Conservation (phyloP, 2,329 filamentous ascomycete genomes). For the Thermoascus crustaceus region DNA sequence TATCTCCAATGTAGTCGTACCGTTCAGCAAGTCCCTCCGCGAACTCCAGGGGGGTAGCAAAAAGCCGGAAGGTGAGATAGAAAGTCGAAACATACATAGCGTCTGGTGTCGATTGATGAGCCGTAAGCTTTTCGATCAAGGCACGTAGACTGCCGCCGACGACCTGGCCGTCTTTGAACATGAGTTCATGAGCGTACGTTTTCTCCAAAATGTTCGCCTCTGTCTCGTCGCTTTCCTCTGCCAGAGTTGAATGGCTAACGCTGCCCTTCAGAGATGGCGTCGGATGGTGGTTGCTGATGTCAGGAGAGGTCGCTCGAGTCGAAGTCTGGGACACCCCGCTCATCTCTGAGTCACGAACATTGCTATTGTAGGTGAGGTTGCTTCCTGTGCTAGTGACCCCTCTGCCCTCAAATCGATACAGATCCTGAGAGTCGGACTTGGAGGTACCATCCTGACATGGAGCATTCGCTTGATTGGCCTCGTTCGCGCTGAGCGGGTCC, state of each 20-base stretch:
- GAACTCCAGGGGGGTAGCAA: slow-evolving; percentile 72
- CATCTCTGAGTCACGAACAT: slow-evolving; percentile 65
- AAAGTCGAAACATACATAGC: slow-evolving; percentile 88
- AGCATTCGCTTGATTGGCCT: slow-evolving; percentile 19
- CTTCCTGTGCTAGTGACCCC: slow-evolving; percentile 70
- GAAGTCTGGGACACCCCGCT: slow-evolving; percentile 75
- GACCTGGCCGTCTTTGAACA: slow-evolving; percentile 94
- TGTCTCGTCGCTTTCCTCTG: slow-evolving; percentile 68
- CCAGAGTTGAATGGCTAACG: slow-evolving; percentile 55
- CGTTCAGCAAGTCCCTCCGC: slow-evolving; percentile 78
- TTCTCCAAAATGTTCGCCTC: slow-evolving; percentile 83
- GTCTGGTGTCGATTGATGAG: slow-evolving; percentile 86
- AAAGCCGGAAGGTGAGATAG: slow-evolving; percentile 90
- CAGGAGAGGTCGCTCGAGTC: slow-evolving; percentile 81
- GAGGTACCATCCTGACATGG: slow-evolving; percentile 29
- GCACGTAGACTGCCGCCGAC: slow-evolving; percentile 84
- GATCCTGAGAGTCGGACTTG: slow-evolving; percentile 21
- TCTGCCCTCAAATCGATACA: slow-evolving; percentile 55
- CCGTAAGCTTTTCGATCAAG: slow-evolving; percentile 87
- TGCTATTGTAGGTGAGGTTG: slow-evolving; percentile 67
- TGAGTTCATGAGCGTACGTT: slow-evolving; percentile 82
- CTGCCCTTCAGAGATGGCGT: slow-evolving; percentile 62
- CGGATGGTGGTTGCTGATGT: slow-evolving; percentile 49
- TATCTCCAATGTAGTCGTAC: slow-evolving; percentile 83
- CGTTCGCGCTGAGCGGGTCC: too few relatives aligned